Base-by-base conservation (phyloP, 2,329 filamentous ascomycete genomes). In the Stagonosporopsis rhizophila region DNA sequence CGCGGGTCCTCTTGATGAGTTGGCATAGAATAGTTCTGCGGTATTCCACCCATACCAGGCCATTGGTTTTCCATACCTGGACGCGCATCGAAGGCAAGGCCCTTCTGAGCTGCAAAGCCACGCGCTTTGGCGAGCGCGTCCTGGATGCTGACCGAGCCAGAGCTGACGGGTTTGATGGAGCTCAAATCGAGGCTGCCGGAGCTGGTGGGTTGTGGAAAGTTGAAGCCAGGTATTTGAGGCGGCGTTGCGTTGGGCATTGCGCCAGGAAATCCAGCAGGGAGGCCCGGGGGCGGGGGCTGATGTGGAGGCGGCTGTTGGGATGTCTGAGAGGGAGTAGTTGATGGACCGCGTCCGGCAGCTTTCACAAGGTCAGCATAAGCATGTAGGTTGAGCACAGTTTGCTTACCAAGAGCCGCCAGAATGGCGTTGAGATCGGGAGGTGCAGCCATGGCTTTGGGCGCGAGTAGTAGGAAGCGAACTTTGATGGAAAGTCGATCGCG, bases 61-160 rank as follows among this genome's bases (percentile, higher is more conserved):
- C 67, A 88, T 15, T 83, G 81, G 56, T 65, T 63, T 34, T 83
- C 71, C 72, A 61, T 71, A 77, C 75, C 70, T 68, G 72, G 69
- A 65, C 76, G 72, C 53, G 76, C 75, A 46, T 56, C 78, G 60
- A 80, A 81, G 58, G 81, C 81, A 45, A 92, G 81, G 58, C 90
- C 91, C 71, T 91, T 90, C 73, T 94, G 89, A 27, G 89, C 87
- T 37, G 92, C 91, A 75, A 90, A 91, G 38, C 88, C 89, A 73
- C 90, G 90, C 42, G 91, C 92, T 74, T 92, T 91, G 35, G 92
- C 90, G 67, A 96, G 88, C 44, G 91, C 90, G 74, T 96, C 91
- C 56, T 89, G 85, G 62, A 96, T 88, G 75, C 88, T 94, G 66
- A 96, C 88, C 19, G 89, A 91, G 56, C 92, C 92, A 27, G 90